Conservation (phyloP, 108 stramenopile genomes). For the Conticribra weissflogii region DNA sequence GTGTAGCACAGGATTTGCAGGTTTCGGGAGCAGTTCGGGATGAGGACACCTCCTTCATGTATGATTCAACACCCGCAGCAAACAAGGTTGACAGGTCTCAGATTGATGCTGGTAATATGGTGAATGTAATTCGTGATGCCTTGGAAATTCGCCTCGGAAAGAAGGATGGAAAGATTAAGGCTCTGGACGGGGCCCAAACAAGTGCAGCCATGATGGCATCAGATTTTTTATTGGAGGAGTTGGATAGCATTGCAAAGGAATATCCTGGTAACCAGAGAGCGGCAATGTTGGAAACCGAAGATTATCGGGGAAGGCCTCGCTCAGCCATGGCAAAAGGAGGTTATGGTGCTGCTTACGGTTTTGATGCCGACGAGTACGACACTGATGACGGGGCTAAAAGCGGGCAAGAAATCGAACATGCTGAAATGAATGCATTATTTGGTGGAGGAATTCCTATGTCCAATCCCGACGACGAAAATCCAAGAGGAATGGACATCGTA, state of each 20-base stretch:
- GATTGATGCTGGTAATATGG: constrained; percentile 81
- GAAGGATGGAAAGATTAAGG: constrained; percentile 10
- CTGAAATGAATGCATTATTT: constrained; percentile 56
- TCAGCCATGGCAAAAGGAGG: constrained; percentile 35
- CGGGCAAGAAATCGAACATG: constrained; percentile 35
- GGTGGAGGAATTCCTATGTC: constrained; percentile 50
- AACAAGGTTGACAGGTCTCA: constrained; percentile 75
- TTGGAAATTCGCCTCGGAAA: constrained; percentile 73
- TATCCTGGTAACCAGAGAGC: constrained; percentile 22
- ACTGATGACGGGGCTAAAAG: constrained; percentile 11
- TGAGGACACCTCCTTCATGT: constrained; percentile 59
- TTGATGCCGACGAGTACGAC: constrained; percentile 38
- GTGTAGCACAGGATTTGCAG: constrained; percentile 83
- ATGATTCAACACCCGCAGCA: constrained; percentile 79
- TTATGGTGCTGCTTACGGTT: constrained; percentile 58
- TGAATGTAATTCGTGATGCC: constrained; percentile 79
- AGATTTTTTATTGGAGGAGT: constrained; percentile 76
- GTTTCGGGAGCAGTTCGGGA: constrained; percentile 65
- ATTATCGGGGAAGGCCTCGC: background rate
- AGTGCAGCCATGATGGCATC: constrained; percentile 85
- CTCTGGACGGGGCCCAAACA: constrained; percentile 70
- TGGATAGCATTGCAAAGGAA: constrained; percentile 51
- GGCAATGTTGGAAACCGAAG: constrained; percentile 7
- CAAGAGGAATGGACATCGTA: constrained; percentile 19
- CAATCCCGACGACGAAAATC: constrained; percentile 32